phyloP scores from a whole-genome alignment of 2,329 filamentous ascomycete species.

The Chaetomiaceae sp. region DNA sequence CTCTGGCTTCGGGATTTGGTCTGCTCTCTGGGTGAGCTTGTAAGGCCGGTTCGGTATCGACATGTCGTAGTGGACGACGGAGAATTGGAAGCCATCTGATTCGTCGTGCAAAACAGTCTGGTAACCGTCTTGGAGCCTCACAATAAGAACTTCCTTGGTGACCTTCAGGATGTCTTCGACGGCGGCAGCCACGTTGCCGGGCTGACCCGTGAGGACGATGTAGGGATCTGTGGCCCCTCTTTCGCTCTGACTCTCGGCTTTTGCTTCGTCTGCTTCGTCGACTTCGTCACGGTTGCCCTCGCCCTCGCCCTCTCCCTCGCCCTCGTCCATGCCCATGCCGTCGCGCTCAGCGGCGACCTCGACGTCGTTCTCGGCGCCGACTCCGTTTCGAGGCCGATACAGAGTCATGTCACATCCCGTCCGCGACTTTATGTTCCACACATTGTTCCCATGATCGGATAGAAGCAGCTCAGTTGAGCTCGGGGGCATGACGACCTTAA shows the following conservation, averaged over 20 bases:
- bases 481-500: conserved; percentile 25
- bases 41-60: conserved; percentile 4
- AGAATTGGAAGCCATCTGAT: not conserved
- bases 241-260: not conserved
- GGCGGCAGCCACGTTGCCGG: conserved; percentile 18
- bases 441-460: conserved; percentile 18
- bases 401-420: conserved; percentile 25
- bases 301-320: not conserved
- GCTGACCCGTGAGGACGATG: conserved; percentile 25
- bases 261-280: not conserved
- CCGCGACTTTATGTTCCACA: conserved; percentile 27
- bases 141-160: conserved; percentile 17
- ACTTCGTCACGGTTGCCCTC: not conserved
- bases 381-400: conserved; percentile 9
- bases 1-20: conserved; percentile 34
- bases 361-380: too few species aligned
- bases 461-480: conserved; percentile 15
- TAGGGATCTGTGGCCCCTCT: conserved; percentile 12
- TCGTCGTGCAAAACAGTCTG: not conserved
- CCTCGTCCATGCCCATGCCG: not conserved
- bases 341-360: too few species aligned
- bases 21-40: conserved; percentile 27
- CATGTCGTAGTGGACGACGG: not conserved
- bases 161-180: conserved; percentile 22
- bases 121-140: conserved; percentile 1